phyloP scores from a whole-genome alignment of 116 monocot genomes.

The Thalassia testudinum region DNA sequence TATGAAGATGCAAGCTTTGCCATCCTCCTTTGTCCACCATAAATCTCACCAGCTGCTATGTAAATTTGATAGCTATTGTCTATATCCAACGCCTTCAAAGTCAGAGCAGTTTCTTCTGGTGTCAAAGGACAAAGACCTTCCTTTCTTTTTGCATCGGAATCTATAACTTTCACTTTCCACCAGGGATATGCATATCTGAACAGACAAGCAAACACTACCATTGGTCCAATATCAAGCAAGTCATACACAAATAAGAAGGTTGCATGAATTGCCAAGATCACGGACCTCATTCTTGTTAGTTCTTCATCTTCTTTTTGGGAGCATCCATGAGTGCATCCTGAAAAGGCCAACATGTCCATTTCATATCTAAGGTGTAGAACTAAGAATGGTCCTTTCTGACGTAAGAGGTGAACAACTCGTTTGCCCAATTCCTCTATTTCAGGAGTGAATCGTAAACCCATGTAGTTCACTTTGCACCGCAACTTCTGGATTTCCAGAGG shows the following conservation, averaged over 20 bases:
- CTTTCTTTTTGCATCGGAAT: constrained; percentile 68
- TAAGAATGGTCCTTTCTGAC: constrained; percentile 38
- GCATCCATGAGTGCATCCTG: constrained; percentile 59
- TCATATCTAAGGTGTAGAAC: constrained; percentile 66
- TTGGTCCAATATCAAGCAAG: not conserved
- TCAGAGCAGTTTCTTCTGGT: constrained; percentile 74
- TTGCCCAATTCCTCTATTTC: constrained; percentile 73
- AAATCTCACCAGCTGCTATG: constrained; percentile 85
- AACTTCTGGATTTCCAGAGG: constrained; percentile 73
- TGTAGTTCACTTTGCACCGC: constrained; percentile 69
- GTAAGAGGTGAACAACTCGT: constrained; percentile 29
- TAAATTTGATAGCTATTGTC: constrained; percentile 43
- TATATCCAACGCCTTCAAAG: constrained; percentile 54
- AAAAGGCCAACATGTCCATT: constrained; percentile 80
- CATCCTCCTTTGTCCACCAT: constrained; percentile 78
- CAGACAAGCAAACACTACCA: not conserved
- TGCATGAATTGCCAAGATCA: not conserved
- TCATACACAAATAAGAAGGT: not conserved
- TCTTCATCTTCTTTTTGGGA: constrained; percentile 34
- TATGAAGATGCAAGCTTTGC: constrained; percentile 41
- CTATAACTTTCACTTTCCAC: constrained; percentile 95
- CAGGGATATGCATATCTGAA: constrained; percentile 92
- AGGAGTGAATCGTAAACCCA: constrained; percentile 59
- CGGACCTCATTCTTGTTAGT: constrained; percentile 47
- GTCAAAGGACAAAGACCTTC: constrained; percentile 87